These are phyloP conservation scores for Cicer judaicum DNA, from an alignment of 306 rosid genomes.

Conservation along the genomic window DNA sequence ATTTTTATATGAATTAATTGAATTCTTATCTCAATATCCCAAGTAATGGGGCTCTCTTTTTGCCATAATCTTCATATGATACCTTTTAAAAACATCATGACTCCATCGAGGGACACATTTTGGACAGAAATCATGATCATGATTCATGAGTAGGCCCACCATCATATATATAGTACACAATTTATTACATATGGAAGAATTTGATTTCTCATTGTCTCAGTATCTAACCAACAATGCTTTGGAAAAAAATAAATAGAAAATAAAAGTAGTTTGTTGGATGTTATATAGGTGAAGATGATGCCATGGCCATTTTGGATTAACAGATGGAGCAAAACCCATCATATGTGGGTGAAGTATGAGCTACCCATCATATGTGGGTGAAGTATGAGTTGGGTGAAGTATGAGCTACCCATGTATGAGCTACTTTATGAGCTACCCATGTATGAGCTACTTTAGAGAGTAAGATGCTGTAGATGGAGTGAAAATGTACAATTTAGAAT, in stretches of 20 bases:
- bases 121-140: conserved; percentile 31
- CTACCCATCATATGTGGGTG: no score
- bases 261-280: not conserved
- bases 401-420: no score
- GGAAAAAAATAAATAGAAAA: not conserved
- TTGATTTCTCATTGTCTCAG: not conserved
- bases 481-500: conserved; percentile 60
- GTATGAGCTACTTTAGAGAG: conserved; percentile 46
- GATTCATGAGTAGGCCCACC: conserved; percentile 23
- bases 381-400: no score
- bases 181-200: conserved; percentile 23
- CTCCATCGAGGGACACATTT: conserved; percentile 8
- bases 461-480: conserved; percentile 54
- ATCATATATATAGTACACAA: conserved; percentile 7
- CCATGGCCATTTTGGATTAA: conserved; percentile 14
- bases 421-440: no score
- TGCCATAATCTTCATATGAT: conserved; percentile 5
- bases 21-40: no score
- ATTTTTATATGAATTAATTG: no score
- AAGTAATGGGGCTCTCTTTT: not conserved
- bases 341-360: conserved; percentile 19
- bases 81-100: conserved; percentile 19
- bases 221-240: not conserved
- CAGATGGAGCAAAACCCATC: conserved; percentile 10
- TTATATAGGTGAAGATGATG: not conserved